Base-by-base conservation (phyloP, 169 alveolate species). In the Theileria parva region DNA sequence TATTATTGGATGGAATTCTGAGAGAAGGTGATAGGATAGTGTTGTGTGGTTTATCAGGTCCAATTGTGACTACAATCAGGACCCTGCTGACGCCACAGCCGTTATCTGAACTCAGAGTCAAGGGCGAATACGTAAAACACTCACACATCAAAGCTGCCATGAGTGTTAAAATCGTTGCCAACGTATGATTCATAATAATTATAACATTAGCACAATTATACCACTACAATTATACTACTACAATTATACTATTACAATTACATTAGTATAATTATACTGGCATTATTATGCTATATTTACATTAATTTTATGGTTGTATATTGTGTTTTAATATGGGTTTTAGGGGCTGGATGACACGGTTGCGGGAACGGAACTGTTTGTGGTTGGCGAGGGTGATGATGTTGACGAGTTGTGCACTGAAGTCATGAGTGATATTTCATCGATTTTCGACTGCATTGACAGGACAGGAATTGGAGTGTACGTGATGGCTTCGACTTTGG, bases 71-170 rank as follows among this genome's bases (percentile, higher is more conserved):
- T 0, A 95, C 95, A 30, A 96, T 98, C 55, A 96, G 99, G 78
- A 99, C 99, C 3, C 87, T 98, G 21, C 86, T 98, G 79, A 97
- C 99, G 0, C 99, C 99, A 3, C 98, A 95, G 83, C 99, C 99
- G 9, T 91, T 98, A 97, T 97, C 96, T 88, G 99, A 98, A 91
- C 92, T 97, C 95, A 93, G 99, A 74, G 99, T 98, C 28, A 98
- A 97, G 94, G 98, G 99, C 65, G 99, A 98, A 68, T 98, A 97
- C 89, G 89, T 95, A 34, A 96, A 95, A 78, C 99, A 97, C 81
- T 77, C 92, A 32, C 60, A 44, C 57, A 95, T 98, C 25, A 88
- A 95, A 28, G 99, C 99, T 13, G 95, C 99, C 15, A 96, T 96
- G 94, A 99, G 99, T 25, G 96, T 96, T 27, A 96, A 95, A 80